Evolutionary conservation across 352 stramenopile genomes (phyloP), one percentile per base, ranked within the genome.

Genomic region (Phytophthora niederhauseri): DNA sequence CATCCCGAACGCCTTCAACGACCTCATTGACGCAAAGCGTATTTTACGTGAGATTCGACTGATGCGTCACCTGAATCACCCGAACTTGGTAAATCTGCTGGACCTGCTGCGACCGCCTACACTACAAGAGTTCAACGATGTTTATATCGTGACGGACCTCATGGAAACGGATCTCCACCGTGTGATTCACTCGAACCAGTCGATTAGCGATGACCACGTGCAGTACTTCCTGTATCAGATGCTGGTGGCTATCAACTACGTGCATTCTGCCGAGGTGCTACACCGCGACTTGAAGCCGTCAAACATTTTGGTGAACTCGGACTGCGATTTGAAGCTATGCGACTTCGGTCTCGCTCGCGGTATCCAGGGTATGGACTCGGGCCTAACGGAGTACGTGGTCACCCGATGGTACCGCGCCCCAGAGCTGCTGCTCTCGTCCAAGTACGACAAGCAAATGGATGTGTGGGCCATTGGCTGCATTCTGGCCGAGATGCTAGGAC

Each of bases 1-100:
- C 82, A 93, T 98, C 14, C 93, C 95, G 30, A 98, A 97, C 66
- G 95, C 95, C 4, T 97, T 97, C 59, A 94, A 95, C 38, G 89
- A 96, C 66, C 68, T 96, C 30, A 91, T 94, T 45, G 90, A 96
- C 64, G 86, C 89, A 15, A 96, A 96, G 79, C 87, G 89, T 24
- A 96, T 95, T 59, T 68, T 97, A 46, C 85, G 90, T 34, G 90
- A 97, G 73, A 93, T 97, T 31, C 87, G 90, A 9, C 76, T 97
- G 36, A 95, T 97, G 89, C 89, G 89, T 9, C 90, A 95, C 56
- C 63, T 97, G 28, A 93, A 92, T 43, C 87, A 93, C 66, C 85
- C 85, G 28, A 94, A 94, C 51, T 62, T 96, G 59, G 84, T 96
- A 53, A 93, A 94, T 64, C 68, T 95, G 28, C 73, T 92, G 51